These are phyloP conservation scores for Apiotrichum laibachii DNA, from an alignment of 1,284 basidiomycete genomes.

Conservation along the genomic window DNA sequence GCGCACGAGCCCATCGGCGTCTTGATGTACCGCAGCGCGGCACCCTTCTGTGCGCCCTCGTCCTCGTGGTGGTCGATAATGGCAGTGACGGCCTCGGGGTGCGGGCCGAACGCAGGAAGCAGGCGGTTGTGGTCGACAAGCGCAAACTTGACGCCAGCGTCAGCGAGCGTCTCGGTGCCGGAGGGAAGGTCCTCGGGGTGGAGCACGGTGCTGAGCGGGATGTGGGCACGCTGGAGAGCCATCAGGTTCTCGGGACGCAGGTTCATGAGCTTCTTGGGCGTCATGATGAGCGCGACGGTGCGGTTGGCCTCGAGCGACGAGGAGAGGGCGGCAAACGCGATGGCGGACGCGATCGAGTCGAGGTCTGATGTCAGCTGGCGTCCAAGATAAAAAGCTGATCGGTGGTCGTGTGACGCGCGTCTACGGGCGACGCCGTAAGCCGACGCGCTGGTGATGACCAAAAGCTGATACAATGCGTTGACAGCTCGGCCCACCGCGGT, in stretches of 20 bases:
- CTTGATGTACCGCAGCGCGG: slow-evolving; percentile 64
- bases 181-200: slow-evolving; percentile 49
- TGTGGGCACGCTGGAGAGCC: slow-evolving; percentile 62
- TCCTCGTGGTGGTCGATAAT: slow-evolving; percentile 95
- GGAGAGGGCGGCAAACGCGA: slow-evolving; percentile 73
- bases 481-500: too few relatives aligned
- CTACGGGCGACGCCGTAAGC: too few relatives aligned
- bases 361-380: slow-evolving; percentile 61
- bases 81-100: slow-evolving; percentile 59
- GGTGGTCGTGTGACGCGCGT: neutral
- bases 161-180: slow-evolving; percentile 52
- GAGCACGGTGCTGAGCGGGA: slow-evolving; percentile 60
- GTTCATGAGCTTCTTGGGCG: slow-evolving; percentile 64
- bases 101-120: slow-evolving; percentile 55
- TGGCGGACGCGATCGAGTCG: slow-evolving; percentile 77
- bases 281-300: slow-evolving; percentile 73
- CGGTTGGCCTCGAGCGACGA: slow-evolving; percentile 56
- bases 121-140: slow-evolving; percentile 88
- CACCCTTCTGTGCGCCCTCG: slow-evolving; percentile 63
- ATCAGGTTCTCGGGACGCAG: slow-evolving; percentile 84
- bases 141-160: slow-evolving; percentile 61
- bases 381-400: neutral
- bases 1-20: slow-evolving; percentile 69
- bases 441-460: too few relatives aligned
- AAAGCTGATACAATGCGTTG: too few relatives aligned